These are phyloP conservation scores for Turnera subulata DNA, from an alignment of 345 rosid genomes.

Conservation along the genomic window DNA sequence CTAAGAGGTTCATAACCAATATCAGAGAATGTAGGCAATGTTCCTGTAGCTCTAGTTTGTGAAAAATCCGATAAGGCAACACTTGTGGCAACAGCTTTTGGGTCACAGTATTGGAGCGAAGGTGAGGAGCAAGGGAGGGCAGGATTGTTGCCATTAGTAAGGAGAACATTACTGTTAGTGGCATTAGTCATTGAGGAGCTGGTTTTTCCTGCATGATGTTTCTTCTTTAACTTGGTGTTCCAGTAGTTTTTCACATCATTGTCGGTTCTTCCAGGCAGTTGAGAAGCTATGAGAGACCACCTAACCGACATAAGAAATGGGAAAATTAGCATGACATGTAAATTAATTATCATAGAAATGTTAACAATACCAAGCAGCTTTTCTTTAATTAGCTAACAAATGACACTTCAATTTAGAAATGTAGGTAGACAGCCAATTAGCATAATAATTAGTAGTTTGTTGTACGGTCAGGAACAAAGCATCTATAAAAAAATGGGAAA, in stretches of 20 bases:
- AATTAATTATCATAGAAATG: neutral
- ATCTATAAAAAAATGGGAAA: neutral
- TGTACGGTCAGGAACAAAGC: slow-evolving; percentile 28
- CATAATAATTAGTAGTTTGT: no score
- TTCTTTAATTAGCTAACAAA: no score
- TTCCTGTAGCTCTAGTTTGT: slow-evolving; percentile 29
- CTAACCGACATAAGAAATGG: slow-evolving; percentile 25
- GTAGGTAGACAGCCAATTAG: slow-evolving; percentile 8
- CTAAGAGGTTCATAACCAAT: slow-evolving; percentile 6
- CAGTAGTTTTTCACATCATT: slow-evolving; percentile 91
- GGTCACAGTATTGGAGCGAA: slow-evolving; percentile 1
- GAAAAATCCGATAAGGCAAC: slow-evolving; percentile 27
- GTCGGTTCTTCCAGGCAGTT: slow-evolving; percentile 84
- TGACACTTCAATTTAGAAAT: no score
- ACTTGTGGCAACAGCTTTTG: slow-evolving; percentile 15
- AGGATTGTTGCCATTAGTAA: neutral
- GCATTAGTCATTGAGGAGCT: slow-evolving; percentile 15
- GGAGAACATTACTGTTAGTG: neutral
- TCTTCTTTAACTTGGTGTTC: slow-evolving; percentile 94
- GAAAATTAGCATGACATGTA: neutral
- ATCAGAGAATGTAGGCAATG: slow-evolving; percentile 17
- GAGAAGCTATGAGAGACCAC: slow-evolving; percentile 92
- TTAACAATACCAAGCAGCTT: neutral
- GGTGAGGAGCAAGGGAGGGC: neutral
- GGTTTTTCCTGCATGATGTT: slow-evolving; percentile 33